Evolutionary conservation across 768 basidiomycete species (phyloP).

Genomic region (Leccinum ochraceum): DNA sequence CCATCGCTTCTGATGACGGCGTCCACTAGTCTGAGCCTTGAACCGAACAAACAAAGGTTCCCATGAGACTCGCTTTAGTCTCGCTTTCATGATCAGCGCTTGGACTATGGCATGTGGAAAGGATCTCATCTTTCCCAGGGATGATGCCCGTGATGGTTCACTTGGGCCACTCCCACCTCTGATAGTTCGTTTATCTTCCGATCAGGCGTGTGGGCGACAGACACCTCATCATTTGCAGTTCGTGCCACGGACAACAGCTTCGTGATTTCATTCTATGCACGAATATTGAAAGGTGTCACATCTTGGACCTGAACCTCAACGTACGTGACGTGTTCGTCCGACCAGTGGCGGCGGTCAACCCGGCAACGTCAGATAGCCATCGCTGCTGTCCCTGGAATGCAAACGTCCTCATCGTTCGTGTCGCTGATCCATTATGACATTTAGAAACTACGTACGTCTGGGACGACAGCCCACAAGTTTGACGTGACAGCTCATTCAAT

Average conservation of each 20-base stretch:
- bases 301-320: constrained; percentile 1
- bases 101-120: neutral
- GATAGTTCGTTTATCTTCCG: constrained; percentile 9
- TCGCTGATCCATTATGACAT: constrained; percentile 2
- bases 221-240: constrained; percentile 11
- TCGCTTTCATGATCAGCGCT: constrained; percentile 29
- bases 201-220: constrained; percentile 15
- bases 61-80: neutral
- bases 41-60: neutral
- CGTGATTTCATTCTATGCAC: constrained; percentile 16
- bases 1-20: neutral
- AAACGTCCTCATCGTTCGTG: neutral
- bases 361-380: constrained; percentile 7
- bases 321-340: constrained; percentile 17
- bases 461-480: constrained; percentile 1
- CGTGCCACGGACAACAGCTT: constrained; percentile 13
- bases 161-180: neutral
- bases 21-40: neutral
- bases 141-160: constrained; percentile 12
- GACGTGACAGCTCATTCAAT: constrained; percentile 8
- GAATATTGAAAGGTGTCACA: neutral
- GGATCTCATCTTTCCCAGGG: constrained; percentile 14
- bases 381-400: constrained; percentile 9
- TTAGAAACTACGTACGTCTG: constrained; percentile 2
- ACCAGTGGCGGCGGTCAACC: constrained; percentile 18